Base-by-base conservation (phyloP, 1,284 basidiomycete species). In the Phlebopus sp. region DNA sequence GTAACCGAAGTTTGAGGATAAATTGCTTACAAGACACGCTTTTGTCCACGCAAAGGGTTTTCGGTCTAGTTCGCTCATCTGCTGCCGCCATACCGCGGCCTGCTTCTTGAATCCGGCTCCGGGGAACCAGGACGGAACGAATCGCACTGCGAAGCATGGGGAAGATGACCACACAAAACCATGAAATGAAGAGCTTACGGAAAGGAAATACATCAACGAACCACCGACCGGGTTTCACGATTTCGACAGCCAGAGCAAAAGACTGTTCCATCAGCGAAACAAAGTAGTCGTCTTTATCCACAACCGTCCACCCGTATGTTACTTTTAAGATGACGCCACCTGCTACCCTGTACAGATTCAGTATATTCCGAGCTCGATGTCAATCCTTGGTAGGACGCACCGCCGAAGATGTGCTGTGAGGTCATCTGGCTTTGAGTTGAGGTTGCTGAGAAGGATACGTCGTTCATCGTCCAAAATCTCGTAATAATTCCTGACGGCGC, bases 101-200 rank as follows among this genome's bases (percentile, higher is more conserved):
- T 52, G 17, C 8, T 55, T 52, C 51, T 72, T 65, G 58, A 73
- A 73, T 1, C 52, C 54, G n/a, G 67, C 67, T 5, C 67, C 64
- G n/a, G 71, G 71, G 38, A 74, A 62, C 71, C 72, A 73, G 1
- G 49, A 46, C 0, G 72, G 72, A 3, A 73, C 17, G 46, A 60
- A 68, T 18, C 65, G 59, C 40, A 73, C 70, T 73, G 44, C 15
- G 18, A 38, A 13, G 35, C 13, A 11, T 8, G 35, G 10, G 23
- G 29, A 3, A 38, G 40, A 45, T 21, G 29, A 19, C n/a, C n/a
- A n/a, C n/a, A n/a, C 19, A 25, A 5, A 34, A 14, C 7, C 2
- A 2, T 21, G 15, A 32, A 42, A 34, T 42, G 5, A 25, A 50
- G 25, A 8, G 18, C 36, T 27, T 17, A 41, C 48, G 23, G 18